These are phyloP conservation scores for Aspergillus fructus DNA, from an alignment of 2,329 filamentous ascomycete species.

Conservation along the genomic window DNA sequence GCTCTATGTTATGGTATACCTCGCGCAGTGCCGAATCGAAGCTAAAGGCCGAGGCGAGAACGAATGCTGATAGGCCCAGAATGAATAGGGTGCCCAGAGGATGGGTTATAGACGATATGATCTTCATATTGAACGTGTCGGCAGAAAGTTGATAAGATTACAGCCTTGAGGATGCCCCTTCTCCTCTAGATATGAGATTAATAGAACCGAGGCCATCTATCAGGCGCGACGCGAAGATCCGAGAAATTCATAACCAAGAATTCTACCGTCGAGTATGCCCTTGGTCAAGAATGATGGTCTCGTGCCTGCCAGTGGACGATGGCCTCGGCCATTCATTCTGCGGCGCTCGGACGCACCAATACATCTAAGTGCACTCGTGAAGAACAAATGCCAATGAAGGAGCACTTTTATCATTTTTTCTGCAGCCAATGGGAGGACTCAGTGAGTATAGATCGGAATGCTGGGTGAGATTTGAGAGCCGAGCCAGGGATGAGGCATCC, in stretches of 20 bases:
- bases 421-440: not conserved
- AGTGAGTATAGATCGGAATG: not conserved
- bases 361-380: not conserved
- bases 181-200: not conserved
- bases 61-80: constrained; percentile 11
- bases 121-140: constrained; percentile 11
- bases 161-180: no score
- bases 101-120: not conserved
- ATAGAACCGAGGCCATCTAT: not conserved
- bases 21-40: constrained; percentile 7
- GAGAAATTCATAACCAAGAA: not conserved
- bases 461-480: not conserved
- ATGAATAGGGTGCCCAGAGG: constrained; percentile 9
- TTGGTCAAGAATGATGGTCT: constrained; percentile 1
- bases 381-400: not conserved
- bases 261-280: not conserved
- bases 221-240: not conserved
- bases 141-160: not conserved
- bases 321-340: not conserved
- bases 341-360: not conserved
- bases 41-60: constrained; percentile 11
- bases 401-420: not conserved
- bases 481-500: constrained; percentile 11
- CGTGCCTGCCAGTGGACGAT: not conserved
- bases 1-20: constrained; percentile 2